These are phyloP conservation scores for Chytriomyces hyalinus DNA, from an alignment of 192 early-diverging fungal genomes.

Conservation along the genomic window DNA sequence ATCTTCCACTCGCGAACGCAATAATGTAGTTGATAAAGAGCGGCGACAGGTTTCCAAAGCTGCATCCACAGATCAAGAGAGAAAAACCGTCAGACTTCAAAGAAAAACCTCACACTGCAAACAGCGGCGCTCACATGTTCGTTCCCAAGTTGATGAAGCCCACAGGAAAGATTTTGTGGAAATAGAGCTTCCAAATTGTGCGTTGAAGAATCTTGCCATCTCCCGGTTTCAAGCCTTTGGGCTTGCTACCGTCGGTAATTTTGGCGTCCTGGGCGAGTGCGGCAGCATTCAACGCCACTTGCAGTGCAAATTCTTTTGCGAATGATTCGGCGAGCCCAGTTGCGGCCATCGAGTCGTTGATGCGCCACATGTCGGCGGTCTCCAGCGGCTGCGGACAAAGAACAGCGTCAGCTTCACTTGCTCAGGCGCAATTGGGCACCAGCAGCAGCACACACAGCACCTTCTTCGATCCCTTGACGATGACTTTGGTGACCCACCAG, in stretches of 20 bases:
- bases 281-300: neutral
- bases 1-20: neutral
- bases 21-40: conserved; percentile 16
- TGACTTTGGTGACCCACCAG: conserved; percentile 19
- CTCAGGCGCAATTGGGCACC: no score
- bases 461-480: neutral
- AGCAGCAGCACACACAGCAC: neutral
- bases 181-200: conserved; percentile 11
- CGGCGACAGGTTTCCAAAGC: conserved; percentile 19
- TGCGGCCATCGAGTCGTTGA: neutral
- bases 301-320: neutral
- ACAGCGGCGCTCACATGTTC: conserved; percentile 3
- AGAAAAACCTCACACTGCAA: neutral
- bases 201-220: conserved; percentile 6
- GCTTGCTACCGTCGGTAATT: neutral
- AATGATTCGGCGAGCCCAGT: neutral
- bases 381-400: neutral
- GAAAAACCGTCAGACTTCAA: neutral
- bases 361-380: conserved; percentile 9
- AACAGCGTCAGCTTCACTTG: no score
- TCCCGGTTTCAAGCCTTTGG: conserved; percentile 9
- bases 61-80: neutral
- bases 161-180: neutral
- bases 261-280: neutral
- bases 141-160: conserved; percentile 9